phyloP scores from a whole-genome alignment of 1,284 basidiomycete genomes.

The Papiliotrema nemorosa region DNA sequence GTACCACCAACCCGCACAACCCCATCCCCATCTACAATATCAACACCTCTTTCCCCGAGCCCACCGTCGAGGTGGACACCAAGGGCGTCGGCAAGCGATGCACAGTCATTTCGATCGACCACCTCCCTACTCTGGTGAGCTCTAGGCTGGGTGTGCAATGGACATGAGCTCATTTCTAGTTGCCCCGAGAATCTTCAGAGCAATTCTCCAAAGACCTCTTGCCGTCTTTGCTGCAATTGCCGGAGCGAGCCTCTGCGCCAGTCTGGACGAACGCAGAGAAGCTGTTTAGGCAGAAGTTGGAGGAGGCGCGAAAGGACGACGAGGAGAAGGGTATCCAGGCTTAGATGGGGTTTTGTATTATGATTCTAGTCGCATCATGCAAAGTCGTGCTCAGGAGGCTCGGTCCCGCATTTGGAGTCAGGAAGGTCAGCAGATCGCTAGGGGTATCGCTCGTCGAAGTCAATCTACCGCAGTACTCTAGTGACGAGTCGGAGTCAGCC shows the following conservation, averaged over 20 bases:
- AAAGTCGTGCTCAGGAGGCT: conserved; percentile 3
- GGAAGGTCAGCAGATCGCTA: too few relatives aligned
- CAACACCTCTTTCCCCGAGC: conserved; percentile 93
- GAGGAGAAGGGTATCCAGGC: conserved; percentile 38
- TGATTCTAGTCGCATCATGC: neutral
- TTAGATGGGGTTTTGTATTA: conserved; percentile 12
- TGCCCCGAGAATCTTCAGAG: conserved; percentile 94
- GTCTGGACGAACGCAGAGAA: conserved; percentile 91
- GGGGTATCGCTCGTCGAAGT: too few relatives aligned
- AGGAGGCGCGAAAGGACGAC: conserved; percentile 48
- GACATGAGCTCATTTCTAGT: conserved; percentile 26
- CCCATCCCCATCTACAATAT: conserved; percentile 93
- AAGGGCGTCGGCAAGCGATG: conserved; percentile 55
- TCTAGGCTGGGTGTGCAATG: neutral
- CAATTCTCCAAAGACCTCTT: conserved; percentile 90
- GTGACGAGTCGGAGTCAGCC: too few relatives aligned
- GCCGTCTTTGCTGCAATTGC: conserved; percentile 78
- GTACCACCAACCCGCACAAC: conserved; percentile 96
- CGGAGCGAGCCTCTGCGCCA: conserved; percentile 61
- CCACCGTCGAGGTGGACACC: conserved; percentile 83
- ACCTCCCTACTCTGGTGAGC: conserved; percentile 77
- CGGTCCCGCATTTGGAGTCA: neutral
- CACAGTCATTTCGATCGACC: conserved; percentile 96
- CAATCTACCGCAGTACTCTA: too few relatives aligned
- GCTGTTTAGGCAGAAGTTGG: conserved; percentile 75